Evolutionary conservation across 2,329 filamentous ascomycete species (phyloP).

Genomic region (Microsporum audouinii): DNA sequence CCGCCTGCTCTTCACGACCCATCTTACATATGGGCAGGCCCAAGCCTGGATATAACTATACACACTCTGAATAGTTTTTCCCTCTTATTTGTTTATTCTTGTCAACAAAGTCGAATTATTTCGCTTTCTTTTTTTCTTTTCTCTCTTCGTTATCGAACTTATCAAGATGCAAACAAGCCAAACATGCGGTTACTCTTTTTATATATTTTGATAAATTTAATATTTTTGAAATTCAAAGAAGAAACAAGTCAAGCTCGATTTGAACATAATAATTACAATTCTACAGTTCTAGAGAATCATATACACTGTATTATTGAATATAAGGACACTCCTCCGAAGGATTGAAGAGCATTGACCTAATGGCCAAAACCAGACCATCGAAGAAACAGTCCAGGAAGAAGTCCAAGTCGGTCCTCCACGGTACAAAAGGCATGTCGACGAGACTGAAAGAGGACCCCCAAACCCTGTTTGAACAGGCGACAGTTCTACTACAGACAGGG

Average conservation of each 20-base stretch:
- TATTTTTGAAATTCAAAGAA: background rate
- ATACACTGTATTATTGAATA: background rate
- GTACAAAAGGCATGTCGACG: slow-evolving; percentile 26
- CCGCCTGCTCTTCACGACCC: slow-evolving; percentile 70
- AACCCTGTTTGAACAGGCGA: slow-evolving; percentile 46
- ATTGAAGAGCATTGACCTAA: slow-evolving; percentile 18
- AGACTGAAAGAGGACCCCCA: slow-evolving; percentile 42
- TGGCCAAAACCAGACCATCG: slow-evolving; percentile 44
- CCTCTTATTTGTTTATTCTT: background rate
- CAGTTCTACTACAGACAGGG: slow-evolving; percentile 46
- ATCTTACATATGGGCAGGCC: slow-evolving; percentile 22
- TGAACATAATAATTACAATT: background rate
- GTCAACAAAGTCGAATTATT: background rate
- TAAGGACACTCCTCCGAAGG: background rate
- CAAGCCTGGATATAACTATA: background rate
- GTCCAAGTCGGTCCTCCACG: slow-evolving; percentile 35
- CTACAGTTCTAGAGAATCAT: background rate
- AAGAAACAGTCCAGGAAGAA: slow-evolving; percentile 34
- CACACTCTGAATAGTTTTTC: background rate
- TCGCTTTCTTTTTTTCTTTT: background rate
- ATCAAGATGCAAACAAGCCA: slow-evolving; percentile 1
- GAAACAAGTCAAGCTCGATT: background rate
- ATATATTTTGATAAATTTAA: background rate
- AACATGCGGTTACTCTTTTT: background rate
- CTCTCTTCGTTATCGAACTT: background rate